Conservation (phyloP, 78 protist species). For the Andalucia godoyi region DNA sequence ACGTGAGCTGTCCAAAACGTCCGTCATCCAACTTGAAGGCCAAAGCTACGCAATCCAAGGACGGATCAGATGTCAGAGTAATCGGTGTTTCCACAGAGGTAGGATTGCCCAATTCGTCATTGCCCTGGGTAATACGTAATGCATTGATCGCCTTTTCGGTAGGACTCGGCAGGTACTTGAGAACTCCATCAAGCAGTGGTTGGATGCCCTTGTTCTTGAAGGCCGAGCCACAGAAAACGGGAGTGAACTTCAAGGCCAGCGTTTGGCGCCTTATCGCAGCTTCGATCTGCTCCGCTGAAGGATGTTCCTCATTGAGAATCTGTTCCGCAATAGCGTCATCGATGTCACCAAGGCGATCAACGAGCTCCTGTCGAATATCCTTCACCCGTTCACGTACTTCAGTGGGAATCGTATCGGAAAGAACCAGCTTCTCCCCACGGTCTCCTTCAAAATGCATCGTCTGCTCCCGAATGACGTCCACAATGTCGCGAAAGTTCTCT, state of each 20-base stretch:
- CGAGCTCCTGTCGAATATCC: constrained; percentile 10
- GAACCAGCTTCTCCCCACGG: neutral
- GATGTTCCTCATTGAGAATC: constrained; percentile 18
- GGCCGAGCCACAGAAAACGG: constrained; percentile 87
- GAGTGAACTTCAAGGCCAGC: constrained; percentile 43
- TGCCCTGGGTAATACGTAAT: neutral
- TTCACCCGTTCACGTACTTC: neutral
- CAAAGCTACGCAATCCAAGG: constrained; percentile 62
- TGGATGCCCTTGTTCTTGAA: constrained; percentile 88
- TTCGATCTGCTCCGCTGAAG: constrained; percentile 13
- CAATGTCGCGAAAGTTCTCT: constrained; percentile 48
- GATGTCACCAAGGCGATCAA: constrained; percentile 39
- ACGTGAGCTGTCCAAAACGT: constrained; percentile 80
- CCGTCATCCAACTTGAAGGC: constrained; percentile 89
- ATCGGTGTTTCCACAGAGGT: too few species aligned
- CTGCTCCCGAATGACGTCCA: constrained; percentile 60
- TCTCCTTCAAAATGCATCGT: constrained; percentile 49
- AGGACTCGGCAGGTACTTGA: constrained; percentile 76
- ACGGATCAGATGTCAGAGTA: too few species aligned
- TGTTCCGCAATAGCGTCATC: constrained; percentile 56
- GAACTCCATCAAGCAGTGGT: constrained; percentile 75
- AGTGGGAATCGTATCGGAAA: constrained; percentile 28
- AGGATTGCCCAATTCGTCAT: neutral
- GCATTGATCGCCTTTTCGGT: constrained; percentile 23
- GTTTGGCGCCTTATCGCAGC: constrained; percentile 54